phyloP scores from a whole-genome alignment of 305 asterid species.

The Fraxinus angustifolia region DNA sequence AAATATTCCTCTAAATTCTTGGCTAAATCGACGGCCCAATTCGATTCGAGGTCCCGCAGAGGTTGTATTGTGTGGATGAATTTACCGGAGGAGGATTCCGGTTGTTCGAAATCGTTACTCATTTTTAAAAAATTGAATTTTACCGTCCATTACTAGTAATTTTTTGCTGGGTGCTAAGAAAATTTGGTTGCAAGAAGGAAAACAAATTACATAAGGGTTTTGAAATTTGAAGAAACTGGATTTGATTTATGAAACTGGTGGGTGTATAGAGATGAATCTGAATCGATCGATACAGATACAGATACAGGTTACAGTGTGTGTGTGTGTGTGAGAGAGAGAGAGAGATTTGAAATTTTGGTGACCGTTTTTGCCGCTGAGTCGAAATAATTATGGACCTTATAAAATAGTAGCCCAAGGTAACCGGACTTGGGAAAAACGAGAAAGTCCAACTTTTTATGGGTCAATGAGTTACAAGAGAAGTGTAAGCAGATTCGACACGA shows the following conservation, averaged over 20 bases:
- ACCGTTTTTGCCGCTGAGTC: background rate
- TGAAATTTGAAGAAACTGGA: background rate
- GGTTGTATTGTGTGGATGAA: slow-evolving; percentile 66
- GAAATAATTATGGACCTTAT: background rate
- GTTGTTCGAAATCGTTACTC: slow-evolving; percentile 35
- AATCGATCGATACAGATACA: background rate
- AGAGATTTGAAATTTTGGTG: background rate
- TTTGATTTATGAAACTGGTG: slow-evolving; percentile 3
- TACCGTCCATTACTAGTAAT: slow-evolving; percentile 19
- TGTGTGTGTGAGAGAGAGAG: background rate
- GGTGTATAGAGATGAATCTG: background rate
- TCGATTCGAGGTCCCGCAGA: slow-evolving; percentile 73
- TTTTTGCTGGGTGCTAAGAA: background rate
- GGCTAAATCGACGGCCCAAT: slow-evolving; percentile 88
- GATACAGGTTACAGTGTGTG: background rate
- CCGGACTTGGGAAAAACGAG: background rate
- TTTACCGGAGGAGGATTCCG: slow-evolving; percentile 42
- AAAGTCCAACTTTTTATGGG: background rate
- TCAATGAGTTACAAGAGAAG: background rate
- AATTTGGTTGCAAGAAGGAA: background rate
- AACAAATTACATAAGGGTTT: background rate
- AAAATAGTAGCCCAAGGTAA: background rate
- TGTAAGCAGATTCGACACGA: background rate
- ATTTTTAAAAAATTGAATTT: slow-evolving; percentile 21
- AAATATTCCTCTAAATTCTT: slow-evolving; percentile 77